These are phyloP conservation scores for Biancaea sappan DNA, from an alignment of 306 rosid genomes.

Conservation along the genomic window DNA sequence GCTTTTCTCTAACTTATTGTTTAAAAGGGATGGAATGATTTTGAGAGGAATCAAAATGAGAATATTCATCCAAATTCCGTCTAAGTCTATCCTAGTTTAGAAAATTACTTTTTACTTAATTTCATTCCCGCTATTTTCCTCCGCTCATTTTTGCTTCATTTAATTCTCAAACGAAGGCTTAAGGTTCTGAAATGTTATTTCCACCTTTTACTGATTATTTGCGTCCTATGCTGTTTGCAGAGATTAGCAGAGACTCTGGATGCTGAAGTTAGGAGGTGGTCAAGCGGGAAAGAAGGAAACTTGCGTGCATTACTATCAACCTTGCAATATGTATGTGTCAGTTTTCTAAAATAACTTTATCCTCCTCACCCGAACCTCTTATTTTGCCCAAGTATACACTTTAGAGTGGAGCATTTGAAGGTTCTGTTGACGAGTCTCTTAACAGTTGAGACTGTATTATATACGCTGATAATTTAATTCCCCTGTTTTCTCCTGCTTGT, in stretches of 20 bases:
- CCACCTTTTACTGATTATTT: conserved; percentile 34
- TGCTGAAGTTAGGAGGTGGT: conserved; percentile 98
- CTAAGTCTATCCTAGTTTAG: neutral
- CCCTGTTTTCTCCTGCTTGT: neutral
- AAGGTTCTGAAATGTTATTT: conserved; percentile 26
- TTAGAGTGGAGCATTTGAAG: conserved; percentile 12
- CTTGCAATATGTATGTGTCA: conserved; percentile 89
- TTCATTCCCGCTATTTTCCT: neutral
- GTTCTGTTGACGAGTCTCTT: neutral
- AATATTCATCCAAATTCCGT: neutral
- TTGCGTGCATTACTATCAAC: conserved; percentile 97
- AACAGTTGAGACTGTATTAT: conserved; percentile 20
- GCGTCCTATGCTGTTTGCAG: conserved; percentile 59
- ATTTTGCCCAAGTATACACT: conserved; percentile 6
- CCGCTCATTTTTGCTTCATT: neutral
- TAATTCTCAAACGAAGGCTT: neutral
- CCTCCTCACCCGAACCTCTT: conserved; percentile 16
- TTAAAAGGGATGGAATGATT: neutral
- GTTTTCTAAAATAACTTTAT: conserved; percentile 26
- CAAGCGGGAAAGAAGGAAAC: conserved; percentile 98
- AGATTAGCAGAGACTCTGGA: conserved; percentile 92
- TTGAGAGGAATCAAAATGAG: neutral
- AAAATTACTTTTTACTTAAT: neutral
- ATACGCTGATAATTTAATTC: conserved; percentile 13
- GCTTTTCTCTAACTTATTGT: neutral